Base-by-base conservation (phyloP, 2,329 filamentous ascomycete genomes). In the Talaromyces rugulosus region DNA sequence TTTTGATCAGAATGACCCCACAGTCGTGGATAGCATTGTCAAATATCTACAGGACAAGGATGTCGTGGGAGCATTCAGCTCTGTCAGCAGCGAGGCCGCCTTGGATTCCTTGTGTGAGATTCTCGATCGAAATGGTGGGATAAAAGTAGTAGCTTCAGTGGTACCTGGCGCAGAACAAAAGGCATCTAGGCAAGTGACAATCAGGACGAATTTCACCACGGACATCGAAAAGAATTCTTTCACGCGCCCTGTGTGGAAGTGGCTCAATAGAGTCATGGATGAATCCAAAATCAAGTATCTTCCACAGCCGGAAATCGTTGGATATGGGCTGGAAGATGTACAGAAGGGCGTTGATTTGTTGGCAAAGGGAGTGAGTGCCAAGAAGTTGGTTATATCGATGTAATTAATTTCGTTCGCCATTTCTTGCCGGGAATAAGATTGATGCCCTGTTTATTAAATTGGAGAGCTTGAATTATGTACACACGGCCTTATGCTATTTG, bases 1-100 rank as follows among this genome's bases (percentile, higher is more conserved):
- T 0, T 79, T 80, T 54, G 79, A 82, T 64, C 81, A 81, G 66
- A 72, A 72, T 27, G 30, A 58, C 23, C 33, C 62, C 4, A 36
- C 33, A 12, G 33, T 55, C 5, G 44, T 52, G 56, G 44, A 58
- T 16, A 11, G 36, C 14, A 36, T 58, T 11, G 28, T 58, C 28
- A 30, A 52, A 16, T 52, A 51, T 7, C 16, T 58, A 12, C 30
- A 52, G 6, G 44, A n/a, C 3, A 58, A 58, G 33, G 30, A 58
- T 6, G 8, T 58, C 11, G 56, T 27, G 12, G 56, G 56, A 2
- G 42, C 56, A 4, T 58, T 58, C 23, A 16, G 42, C n/a, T 8
- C 56, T 23, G 40, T 58, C 18, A 27, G 5, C 12, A 40, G 18
- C 7, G 56, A 52, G 2, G 8, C 42, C 11, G 56, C 11, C 9